Conservation (phyloP, 1,284 basidiomycete genomes). For the Sanghuangporus sanghuang region DNA sequence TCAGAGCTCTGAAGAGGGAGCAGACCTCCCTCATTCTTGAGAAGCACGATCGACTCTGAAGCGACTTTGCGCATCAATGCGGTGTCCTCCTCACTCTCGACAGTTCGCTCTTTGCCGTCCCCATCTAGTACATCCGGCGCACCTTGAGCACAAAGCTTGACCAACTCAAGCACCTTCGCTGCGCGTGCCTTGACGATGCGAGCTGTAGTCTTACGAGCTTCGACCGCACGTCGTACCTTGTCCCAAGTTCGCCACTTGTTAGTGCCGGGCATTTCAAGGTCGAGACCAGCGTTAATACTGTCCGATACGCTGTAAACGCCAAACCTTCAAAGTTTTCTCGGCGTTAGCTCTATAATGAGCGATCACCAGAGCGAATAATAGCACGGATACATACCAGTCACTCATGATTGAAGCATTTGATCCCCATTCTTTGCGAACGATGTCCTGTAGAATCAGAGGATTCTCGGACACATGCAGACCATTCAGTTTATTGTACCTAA, state of each 20-base stretch:
- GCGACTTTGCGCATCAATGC: slow-evolving; percentile 60
- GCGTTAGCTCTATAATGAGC: background rate
- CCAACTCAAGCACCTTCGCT: slow-evolving; percentile 56
- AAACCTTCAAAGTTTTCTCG: slow-evolving; percentile 37
- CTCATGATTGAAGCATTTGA: slow-evolving; percentile 72
- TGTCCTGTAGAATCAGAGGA: slow-evolving; percentile 50
- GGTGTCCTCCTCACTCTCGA: slow-evolving; percentile 55
- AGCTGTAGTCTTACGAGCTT: slow-evolving; percentile 56
- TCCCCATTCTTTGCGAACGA: slow-evolving; percentile 74
- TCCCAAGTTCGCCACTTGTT: slow-evolving; percentile 68
- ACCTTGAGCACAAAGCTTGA: slow-evolving; percentile 55
- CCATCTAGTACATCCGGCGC: slow-evolving; percentile 66
- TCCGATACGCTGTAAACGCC: slow-evolving; percentile 65
- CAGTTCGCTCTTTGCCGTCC: slow-evolving; percentile 57
- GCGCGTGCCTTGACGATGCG: slow-evolving; percentile 69
- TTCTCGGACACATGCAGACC: slow-evolving; percentile 72
- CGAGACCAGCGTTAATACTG: slow-evolving; percentile 68
- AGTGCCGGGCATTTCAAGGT: slow-evolving; percentile 75
- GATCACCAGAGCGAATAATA: background rate
- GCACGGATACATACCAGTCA: slow-evolving; percentile 53
- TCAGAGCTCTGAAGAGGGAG: slow-evolving; percentile 52
- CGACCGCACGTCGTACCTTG: slow-evolving; percentile 57
- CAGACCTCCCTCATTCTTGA: slow-evolving; percentile 61
- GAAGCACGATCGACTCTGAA: slow-evolving; percentile 62
- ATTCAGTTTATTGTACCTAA: slow-evolving; percentile 37